Base-by-base conservation (phyloP, 192 early-diverging fungal genomes). In the Podila clonocystis region DNA sequence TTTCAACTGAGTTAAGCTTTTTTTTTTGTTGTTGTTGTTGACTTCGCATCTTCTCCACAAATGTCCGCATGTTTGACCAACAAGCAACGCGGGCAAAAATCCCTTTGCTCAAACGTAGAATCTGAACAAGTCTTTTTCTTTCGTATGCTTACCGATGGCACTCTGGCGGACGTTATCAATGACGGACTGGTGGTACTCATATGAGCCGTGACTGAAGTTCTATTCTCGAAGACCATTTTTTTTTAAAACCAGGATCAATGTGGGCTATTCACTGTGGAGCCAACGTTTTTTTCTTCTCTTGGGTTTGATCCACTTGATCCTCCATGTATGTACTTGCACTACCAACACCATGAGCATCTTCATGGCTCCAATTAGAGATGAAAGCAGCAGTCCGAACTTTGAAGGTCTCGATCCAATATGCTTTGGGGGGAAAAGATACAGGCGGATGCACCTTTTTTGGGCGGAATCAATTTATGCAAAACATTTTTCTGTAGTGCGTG, bases 161-260 rank as follows among this genome's bases (percentile, higher is more conserved):
- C 83, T 87, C 69, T 88, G 72, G 33, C 86, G 82, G 28, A 82
- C 84, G 52, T 90, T 85, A 52, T 90, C 86, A 63, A 90, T 90
- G 19, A 90, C 89, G 20, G 89, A 88, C 82, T 88, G 83, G 67
- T 90, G 89, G 67, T 90, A 90, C 73, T 90, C 89, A 52, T 90
- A 83, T 38, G 87, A 87, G 30, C 89, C 89, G 58, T 90, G 89
- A 19, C 86, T 88, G 68, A 90, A 90, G 74, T 83, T 80, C 77
- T 80, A 58, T 11, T 24, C 52, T 55, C 52, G 52, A 55, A 6
- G 17, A 24, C 24, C 24, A 55, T 9, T 8, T 7, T 58, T 57
- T n/a, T 2, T 30, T 41, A 49, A 38, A 15, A 61, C 2, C 28
- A 2, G 28, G 65, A 57, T 58, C 28, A 48, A 22, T 28, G 38